phyloP scores from a whole-genome alignment of 139 green algal genomes.

The Penium margaritaceum region DNA sequence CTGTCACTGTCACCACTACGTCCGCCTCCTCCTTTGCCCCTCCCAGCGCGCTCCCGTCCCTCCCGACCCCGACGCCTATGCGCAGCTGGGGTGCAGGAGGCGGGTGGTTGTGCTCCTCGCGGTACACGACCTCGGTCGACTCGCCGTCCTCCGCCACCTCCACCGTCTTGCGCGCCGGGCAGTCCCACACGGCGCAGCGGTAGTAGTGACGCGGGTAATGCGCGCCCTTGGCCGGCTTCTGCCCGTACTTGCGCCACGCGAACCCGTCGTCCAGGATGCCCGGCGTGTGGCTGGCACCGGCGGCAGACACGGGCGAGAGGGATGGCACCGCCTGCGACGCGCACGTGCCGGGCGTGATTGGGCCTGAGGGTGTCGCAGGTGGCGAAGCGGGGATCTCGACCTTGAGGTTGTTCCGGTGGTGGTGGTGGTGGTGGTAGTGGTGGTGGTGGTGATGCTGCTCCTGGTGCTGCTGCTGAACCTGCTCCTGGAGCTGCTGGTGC shows the following conservation, averaged over 20 bases:
- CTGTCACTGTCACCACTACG: no score
- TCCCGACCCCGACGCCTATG: no score
- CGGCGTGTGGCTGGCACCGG: neutral
- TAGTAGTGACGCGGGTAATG: constrained; percentile 45
- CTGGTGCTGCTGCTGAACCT: no score
- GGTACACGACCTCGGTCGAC: constrained; percentile 14
- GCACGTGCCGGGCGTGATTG: neutral
- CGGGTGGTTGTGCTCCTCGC: constrained; percentile 28
- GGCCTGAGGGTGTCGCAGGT: neutral
- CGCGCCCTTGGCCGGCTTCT: constrained; percentile 49
- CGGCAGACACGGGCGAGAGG: neutral
- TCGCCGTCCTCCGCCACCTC: constrained; percentile 23
- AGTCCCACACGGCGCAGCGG: constrained; percentile 39
- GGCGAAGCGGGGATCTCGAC: neutral
- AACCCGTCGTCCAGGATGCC: constrained; percentile 39
- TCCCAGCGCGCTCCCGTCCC: no score
- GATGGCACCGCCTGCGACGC: neutral
- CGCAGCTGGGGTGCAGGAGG: no score
- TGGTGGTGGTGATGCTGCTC: neutral
- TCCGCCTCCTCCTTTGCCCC: no score
- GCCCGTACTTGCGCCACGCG: constrained; percentile 53
- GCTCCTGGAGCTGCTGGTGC: no score
- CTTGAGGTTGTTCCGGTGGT: no score
- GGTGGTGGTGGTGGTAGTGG: neutral
- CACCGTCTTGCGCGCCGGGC: constrained; percentile 43